Evolutionary conservation across 331 rosid species (phyloP), one percentile per base, ranked within the genome.

Genomic region (Acacia concinna): DNA sequence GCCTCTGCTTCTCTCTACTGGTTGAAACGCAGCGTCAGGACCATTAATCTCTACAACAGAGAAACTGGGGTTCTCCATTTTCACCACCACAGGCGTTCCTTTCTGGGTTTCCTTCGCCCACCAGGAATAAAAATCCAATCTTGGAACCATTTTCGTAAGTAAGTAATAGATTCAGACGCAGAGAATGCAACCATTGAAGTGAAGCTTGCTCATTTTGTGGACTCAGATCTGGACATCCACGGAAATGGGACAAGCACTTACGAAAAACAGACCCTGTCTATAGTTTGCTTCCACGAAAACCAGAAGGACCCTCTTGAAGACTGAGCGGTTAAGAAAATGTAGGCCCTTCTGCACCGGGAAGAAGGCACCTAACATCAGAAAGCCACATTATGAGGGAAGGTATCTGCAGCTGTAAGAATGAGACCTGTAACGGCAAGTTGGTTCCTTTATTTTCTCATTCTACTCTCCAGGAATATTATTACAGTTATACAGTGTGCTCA

Each of bases 1-100:
- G 27, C 94, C 94, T 14, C 96, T 87, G 78, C 83, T 91, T 71
- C 87, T 94, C 76, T 92, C 97, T 6, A 94, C 83, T 35, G 98
- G 94, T 80, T 91, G 84, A 85, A 94, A 92, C 76, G 98, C 97
- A 51, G 91, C 82, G 84, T 92, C 97, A 2, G 97, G 85, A 30
- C 97, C 90, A 67, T 86, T 92, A 75, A 94, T 91, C 86, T 94
- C 92, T 62, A 94, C 91, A 32, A 94, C 93, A 1, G 97, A 92
- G 88, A 94, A 89, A 66, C 74, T 87, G 68, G 95, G 96, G 80
- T 88, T 90, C 89, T 94, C 97, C 97, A 92, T 91, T 75, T 86
- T 92, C 88, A 94, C 98, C 30, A 89, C 93, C 77, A 94, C 94
- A 1, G 97, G 98, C 66, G 90, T 88, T 75, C 98, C 98, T 65